These are phyloP conservation scores for Botryotinia convoluta DNA, from an alignment of 2,329 filamentous ascomycete species.

Conservation along the genomic window DNA sequence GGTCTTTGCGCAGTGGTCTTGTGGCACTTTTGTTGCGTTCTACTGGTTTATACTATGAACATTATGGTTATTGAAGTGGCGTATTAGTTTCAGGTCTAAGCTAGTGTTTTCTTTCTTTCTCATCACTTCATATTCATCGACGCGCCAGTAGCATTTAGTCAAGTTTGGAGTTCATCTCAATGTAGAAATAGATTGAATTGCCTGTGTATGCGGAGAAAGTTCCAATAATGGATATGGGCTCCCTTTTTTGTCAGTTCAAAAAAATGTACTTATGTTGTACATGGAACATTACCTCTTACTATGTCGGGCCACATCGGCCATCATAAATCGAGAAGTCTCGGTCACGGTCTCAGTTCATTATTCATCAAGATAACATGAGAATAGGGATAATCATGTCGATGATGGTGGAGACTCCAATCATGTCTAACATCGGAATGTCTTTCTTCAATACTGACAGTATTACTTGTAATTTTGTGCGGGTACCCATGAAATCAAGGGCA, in stretches of 20 bases:
- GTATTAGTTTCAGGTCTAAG: neutral
- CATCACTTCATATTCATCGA: neutral
- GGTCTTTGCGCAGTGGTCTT: neutral
- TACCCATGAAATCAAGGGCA: conserved; percentile 1
- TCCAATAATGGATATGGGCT: neutral
- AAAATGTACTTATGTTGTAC: neutral
- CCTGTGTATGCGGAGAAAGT: neutral
- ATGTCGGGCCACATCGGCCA: neutral
- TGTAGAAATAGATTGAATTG: neutral
- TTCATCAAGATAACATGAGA: neutral
- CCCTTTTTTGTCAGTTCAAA: neutral
- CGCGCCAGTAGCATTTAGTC: neutral
- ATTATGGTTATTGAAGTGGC: neutral
- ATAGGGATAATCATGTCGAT: neutral
- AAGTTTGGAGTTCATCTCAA: neutral
- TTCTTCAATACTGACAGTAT: conserved; percentile 2
- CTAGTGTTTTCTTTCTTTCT: neutral
- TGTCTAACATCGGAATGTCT: conserved; percentile 3
- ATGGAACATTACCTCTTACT: neutral
- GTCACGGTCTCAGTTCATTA: conserved; percentile 14
- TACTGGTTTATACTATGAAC: neutral
- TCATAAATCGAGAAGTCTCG: conserved; percentile 11
- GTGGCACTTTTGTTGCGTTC: neutral
- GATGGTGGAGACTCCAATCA: neutral
- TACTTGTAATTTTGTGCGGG: neutral